Evolutionary conservation across 306 rosid genomes (phyloP), one percentile per base, ranked within the genome.

Genomic region (Ammopiptanthus mongolicus): DNA sequence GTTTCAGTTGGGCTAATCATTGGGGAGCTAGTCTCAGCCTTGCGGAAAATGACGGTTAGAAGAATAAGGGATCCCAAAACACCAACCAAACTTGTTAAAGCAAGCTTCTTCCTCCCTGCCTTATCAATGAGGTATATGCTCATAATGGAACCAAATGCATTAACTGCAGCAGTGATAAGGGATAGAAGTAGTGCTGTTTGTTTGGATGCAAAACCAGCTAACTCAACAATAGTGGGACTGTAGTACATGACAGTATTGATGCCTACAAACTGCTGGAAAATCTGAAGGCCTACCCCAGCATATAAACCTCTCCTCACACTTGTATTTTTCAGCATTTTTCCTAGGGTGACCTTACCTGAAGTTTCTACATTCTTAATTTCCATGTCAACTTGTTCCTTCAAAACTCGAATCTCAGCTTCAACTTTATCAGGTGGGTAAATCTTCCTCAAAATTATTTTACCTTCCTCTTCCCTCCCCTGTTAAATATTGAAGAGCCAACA

Each of bases 231-330:
- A 8, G 91, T 78, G 28, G 91, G 95, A 58, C 95, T 89, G 71
- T 87, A 89, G 72, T 89, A 84, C 91, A 87, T 85, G 0, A 89
- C 91, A 3, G 88, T 87, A 44, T 89, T 89, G 64, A 89, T 89
- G 0, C 91, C 94, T 18, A 82, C 82, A 69, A 83, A 89, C 10
- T 89, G 91, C 51, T 89, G 94, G 83, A 85, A 87, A 14, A 89
- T 47, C 67, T 63, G 86, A 9, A 89, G 94, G 1, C 94, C 94
- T 61, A 89, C 74, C 4, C 91, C 95, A 2, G 88, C 90, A 69
- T 53, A 23, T 21, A 89, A 69, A 5, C 82, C 95, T 64, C 88
- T 83, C 58, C 93, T 88, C 18, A 87, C 87, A 17, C 84, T 31
- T 31, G 44, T 81, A 0, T 89, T 89, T 62, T 81, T 84, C 44